Base-by-base conservation (phyloP, 2,329 filamentous ascomycete genomes). In the Leptographium lundbergii region DNA sequence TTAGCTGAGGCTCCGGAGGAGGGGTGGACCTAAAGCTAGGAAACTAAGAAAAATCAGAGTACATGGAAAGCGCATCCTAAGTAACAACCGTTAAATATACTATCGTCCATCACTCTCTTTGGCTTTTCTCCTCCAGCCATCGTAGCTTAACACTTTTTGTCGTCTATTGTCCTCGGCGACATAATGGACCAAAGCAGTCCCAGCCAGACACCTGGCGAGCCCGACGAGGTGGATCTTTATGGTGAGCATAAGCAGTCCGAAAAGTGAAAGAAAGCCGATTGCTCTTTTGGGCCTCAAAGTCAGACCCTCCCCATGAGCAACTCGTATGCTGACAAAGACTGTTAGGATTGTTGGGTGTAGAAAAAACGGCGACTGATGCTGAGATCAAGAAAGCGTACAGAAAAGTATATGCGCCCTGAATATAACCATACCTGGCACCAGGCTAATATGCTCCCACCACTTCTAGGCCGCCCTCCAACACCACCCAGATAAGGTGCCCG, bases 321-420 rank as follows among this genome's bases (percentile, higher is more conserved):
- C 17, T 14, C 2, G 3, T 51, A 17, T 27, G 24, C 57, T 58
- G 11, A 58, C 57, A 13, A 17, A 6, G 6, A 17, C 3, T 4
- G 14, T 13, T 69, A 95, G 91, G 86, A 75, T 79, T 96, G 66
- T 84, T 97, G 62, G 87, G 84, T 61, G 81, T 97, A 66, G 77
- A 85, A 57, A 87, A 80, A 70, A 76, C 76, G 62, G 88, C 91
- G 57, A 85, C 79, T 62, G 86, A 87, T 67, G 82, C 87, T 59
- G 88, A 96, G 67, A 88, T 97, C 74, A 95, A 94, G 73, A 96
- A 96, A 75, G 91, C 91, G 62, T 96, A 96, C 75, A 88, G 92
- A 75, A 96, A 95, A 82, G 75, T 62, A 58, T 2, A 22, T 3
- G n/a, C 4, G 10, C 5, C 29, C 10, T 32, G 6, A 25, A 5